phyloP scores from a whole-genome alignment of 306 rosid species.

The Aeschynomene evenia region DNA sequence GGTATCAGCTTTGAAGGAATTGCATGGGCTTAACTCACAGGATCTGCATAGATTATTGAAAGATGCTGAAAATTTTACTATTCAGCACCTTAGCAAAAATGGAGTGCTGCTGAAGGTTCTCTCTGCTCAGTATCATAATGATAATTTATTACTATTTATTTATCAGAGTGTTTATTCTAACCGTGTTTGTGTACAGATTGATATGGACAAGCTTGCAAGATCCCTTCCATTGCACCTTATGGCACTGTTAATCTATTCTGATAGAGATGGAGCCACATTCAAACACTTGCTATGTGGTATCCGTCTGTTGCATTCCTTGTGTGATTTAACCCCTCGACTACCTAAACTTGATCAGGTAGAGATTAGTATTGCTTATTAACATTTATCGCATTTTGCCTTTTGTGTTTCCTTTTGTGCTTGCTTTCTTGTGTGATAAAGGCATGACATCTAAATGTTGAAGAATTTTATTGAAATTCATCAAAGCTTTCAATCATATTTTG shows the following conservation, averaged over 20 bases:
- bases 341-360: slow-evolving; percentile 81
- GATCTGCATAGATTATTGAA: slow-evolving; percentile 68
- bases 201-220: slow-evolving; percentile 75
- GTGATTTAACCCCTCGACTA: slow-evolving; percentile 82
- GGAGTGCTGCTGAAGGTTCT: slow-evolving; percentile 61
- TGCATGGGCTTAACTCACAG: slow-evolving; percentile 63
- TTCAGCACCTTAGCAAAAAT: slow-evolving; percentile 53
- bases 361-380: slow-evolving; percentile 8
- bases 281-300: slow-evolving; percentile 71
- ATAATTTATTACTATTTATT: slow-evolving; percentile 27
- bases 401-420: not conserved
- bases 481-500: not conserved
- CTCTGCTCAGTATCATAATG: slow-evolving; percentile 20
- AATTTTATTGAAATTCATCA: slow-evolving; percentile 6
- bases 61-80: slow-evolving; percentile 68
- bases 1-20: slow-evolving; percentile 63
- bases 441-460: slow-evolving; percentile 10
- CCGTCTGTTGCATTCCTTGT: slow-evolving; percentile 85
- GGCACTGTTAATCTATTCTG: slow-evolving; percentile 58
- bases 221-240: slow-evolving; percentile 84
- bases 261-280: slow-evolving; percentile 54
- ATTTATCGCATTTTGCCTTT: slow-evolving; percentile 18
- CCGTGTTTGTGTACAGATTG: slow-evolving; percentile 61
- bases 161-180: slow-evolving; percentile 26
- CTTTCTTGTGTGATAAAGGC: slow-evolving; percentile 12